Conservation (phyloP, 208 protist species). For the Trypanosoma caninum region DNA sequence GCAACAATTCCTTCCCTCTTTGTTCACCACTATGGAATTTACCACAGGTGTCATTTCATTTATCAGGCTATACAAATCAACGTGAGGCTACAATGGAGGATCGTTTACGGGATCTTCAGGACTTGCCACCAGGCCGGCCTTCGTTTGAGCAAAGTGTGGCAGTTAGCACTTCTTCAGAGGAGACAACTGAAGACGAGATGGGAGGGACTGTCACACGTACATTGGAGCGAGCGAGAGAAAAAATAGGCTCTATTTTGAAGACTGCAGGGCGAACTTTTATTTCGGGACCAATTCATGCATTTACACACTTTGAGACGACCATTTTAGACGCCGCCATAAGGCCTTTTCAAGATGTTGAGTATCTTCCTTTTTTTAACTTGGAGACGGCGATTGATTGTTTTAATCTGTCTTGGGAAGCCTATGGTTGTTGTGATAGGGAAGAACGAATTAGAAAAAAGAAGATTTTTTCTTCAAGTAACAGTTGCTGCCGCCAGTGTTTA, state of each 20-base stretch:
- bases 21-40: too few relatives aligned
- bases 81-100: too few relatives aligned
- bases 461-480: neutral
- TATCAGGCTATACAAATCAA: too few relatives aligned
- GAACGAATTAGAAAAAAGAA: neutral
- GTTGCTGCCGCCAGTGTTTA: neutral
- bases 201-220: neutral
- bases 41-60: too few relatives aligned
- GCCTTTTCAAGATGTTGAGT: slow-evolving; percentile 45
- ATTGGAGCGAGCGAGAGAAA: neutral
- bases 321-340: slow-evolving; percentile 51
- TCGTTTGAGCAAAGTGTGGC: too few relatives aligned
- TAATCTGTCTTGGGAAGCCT: slow-evolving; percentile 82
- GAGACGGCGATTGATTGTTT: slow-evolving; percentile 88
- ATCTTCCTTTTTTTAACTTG: slow-evolving; percentile 85
- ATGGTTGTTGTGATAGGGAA: neutral
- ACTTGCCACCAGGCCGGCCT: too few relatives aligned
- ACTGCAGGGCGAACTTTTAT: slow-evolving; percentile 49
- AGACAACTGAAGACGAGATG: neutral
- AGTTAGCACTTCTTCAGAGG: too few relatives aligned
- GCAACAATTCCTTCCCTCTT: too few relatives aligned
- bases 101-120: too few relatives aligned
- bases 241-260: slow-evolving; percentile 33
- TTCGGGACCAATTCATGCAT: slow-evolving; percentile 33
- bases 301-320: slow-evolving; percentile 45